Percentiles rank a stretch among this genome's conserved stretches.
phyloP scores from a whole-genome alignment of 1,284 basidiomycete genomes.

The Cryptococcus jaspeensis region DNA sequence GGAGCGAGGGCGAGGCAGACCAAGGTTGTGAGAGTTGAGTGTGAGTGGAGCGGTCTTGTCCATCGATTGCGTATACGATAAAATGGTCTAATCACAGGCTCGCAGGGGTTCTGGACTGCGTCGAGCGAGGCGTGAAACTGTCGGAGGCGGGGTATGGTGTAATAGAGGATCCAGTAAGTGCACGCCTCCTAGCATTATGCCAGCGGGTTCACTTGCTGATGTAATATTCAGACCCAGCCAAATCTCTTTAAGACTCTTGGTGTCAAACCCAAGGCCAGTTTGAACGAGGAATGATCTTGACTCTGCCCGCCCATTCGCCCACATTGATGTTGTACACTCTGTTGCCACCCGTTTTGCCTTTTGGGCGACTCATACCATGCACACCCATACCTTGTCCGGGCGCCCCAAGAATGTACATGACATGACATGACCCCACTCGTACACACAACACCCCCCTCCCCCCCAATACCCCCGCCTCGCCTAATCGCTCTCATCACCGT shows the following conservation, averaged over 20 bases:
- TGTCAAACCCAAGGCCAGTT: slow-evolving; percentile 27
- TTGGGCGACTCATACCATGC: no score
- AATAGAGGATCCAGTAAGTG: slow-evolving; percentile 46
- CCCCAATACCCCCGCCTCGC: background rate
- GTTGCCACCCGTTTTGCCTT: no score
- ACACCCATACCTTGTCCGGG: background rate
- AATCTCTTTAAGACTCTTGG: slow-evolving; percentile 39
- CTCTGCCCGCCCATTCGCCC: no score
- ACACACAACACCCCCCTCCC: background rate
- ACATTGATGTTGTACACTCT: no score
- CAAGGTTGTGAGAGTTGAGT: slow-evolving; percentile 47
- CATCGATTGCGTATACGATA: background rate
- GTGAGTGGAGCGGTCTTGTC: slow-evolving; percentile 26
- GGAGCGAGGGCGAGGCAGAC: slow-evolving; percentile 34
- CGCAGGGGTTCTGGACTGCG: slow-evolving; percentile 47
- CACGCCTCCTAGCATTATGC: background rate
- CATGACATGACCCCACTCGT: background rate
- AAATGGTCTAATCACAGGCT: background rate
- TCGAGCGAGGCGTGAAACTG: slow-evolving; percentile 36
- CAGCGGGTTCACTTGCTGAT: background rate
- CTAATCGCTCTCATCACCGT: slow-evolving; percentile 31
- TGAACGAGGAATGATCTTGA: background rate
- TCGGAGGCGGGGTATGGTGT: slow-evolving; percentile 46
- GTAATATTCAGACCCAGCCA: slow-evolving; percentile 30
- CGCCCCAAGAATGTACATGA: background rate